Evolutionary conservation across 371 early-diverging fungal genomes (phyloP).

Genomic region (Mucor saturninus): DNA sequence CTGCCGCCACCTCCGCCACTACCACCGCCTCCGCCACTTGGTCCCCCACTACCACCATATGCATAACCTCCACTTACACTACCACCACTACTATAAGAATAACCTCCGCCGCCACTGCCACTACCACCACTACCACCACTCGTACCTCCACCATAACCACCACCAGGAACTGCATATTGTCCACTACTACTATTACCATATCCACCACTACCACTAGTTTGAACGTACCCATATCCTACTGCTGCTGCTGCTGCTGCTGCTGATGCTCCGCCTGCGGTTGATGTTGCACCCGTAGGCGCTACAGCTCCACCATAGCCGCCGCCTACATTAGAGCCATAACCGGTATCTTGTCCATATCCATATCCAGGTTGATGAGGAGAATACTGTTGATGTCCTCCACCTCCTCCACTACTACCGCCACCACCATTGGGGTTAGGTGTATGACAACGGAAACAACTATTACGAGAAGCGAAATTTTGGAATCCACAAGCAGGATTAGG

Average conservation of each 20-base stretch:
- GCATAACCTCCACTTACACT: slow-evolving; percentile 30
- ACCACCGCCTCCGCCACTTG: slow-evolving; percentile 27
- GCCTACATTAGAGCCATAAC: slow-evolving; percentile 2
- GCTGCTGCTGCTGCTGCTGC: neutral
- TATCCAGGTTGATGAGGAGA: slow-evolving; percentile 39
- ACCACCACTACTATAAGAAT: slow-evolving; percentile 26
- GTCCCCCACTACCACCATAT: slow-evolving; percentile 35
- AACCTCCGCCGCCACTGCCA: slow-evolving; percentile 8
- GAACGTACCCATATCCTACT: slow-evolving; percentile 26
- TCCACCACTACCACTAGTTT: slow-evolving; percentile 2
- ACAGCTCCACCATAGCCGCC: neutral
- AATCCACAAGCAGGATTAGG: slow-evolving; percentile 69
- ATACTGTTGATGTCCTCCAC: slow-evolving; percentile 4
- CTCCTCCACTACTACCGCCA: too few relatives aligned
- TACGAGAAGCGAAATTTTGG: slow-evolving; percentile 79
- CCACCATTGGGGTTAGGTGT: slow-evolving; percentile 51
- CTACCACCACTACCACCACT: slow-evolving; percentile 1
- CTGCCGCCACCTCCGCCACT: slow-evolving; percentile 27
- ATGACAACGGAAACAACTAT: slow-evolving; percentile 63
- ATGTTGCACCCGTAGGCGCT: too few relatives aligned
- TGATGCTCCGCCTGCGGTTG: too few relatives aligned
- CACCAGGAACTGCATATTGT: slow-evolving; percentile 15
- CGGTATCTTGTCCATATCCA: slow-evolving; percentile 24
- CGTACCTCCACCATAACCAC: slow-evolving; percentile 29
- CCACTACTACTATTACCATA: slow-evolving; percentile 3